These are phyloP conservation scores for Eucalyptus polybractea DNA, from an alignment of 345 rosid species.

Conservation along the genomic window DNA sequence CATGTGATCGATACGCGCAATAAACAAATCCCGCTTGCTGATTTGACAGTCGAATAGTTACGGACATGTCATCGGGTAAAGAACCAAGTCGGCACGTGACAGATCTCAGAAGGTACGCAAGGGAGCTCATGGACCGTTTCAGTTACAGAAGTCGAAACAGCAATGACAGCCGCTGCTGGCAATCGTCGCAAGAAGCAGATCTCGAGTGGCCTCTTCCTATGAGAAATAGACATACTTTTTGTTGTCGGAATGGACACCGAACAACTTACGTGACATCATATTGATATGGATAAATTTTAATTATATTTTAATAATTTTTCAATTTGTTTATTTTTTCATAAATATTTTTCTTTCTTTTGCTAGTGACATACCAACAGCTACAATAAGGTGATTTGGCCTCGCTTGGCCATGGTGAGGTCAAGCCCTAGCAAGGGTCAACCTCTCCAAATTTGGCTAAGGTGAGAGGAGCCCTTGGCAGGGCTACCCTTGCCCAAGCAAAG, in stretches of 20 bases:
- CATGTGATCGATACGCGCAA: not conserved
- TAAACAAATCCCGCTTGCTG: not conserved
- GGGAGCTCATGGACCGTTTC: not conserved
- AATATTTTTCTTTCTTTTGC: no score
- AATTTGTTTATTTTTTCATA: no score
- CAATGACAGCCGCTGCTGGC: not conserved
- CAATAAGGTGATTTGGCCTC: fast-evolving
- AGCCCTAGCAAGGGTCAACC: no score
- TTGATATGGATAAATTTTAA: fast-evolving
- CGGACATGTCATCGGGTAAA: not conserved
- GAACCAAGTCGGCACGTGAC: not conserved
- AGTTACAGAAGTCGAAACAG: not conserved
- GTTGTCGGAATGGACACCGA: fast-evolving
- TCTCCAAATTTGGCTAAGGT: no score
- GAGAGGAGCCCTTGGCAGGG: no score
- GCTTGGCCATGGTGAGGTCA: fast-evolving
- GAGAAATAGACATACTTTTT: not conserved
- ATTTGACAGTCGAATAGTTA: not conserved
- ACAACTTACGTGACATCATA: fast-evolving
- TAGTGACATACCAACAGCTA: fast-evolving
- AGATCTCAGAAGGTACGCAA: not conserved
- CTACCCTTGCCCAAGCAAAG: no score
- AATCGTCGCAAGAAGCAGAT: not conserved
- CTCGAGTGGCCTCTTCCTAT: not conserved
- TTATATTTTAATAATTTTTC: no score